Evolutionary conservation across 495 filamentous ascomycete genomes (phyloP), one percentile per base, ranked within the genome.

Genomic region (Rostrohypoxylon terebratum): DNA sequence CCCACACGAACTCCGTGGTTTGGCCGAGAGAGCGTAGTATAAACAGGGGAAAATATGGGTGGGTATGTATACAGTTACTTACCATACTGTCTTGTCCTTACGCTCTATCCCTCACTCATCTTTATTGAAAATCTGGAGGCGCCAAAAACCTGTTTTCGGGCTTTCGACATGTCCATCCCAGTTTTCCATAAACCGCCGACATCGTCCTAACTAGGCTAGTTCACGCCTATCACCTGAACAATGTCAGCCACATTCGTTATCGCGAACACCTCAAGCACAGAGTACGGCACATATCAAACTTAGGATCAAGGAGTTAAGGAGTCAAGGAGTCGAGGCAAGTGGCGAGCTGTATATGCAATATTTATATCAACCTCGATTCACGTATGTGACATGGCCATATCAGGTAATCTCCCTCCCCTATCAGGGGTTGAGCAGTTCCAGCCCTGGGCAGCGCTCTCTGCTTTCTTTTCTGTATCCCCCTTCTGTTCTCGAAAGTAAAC

Each of bases 351-450:
- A 54, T 63, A 53, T 64, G 45, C 42, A 44, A 64, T 70, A 59
- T 59, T 59, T 66, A 65, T 71, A 61, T 66, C 61, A 55, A 40
- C 62, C 68, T 62, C 54, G 62, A 66, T 31, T 55, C 38, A 57
- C 53, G 57, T 71, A 66, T 71, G 55, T 62, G 61, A 62, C 61
- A 64, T 54, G 55, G 38, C 62, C 62, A 62, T 23, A 28, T 51
- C 47, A 55, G 66, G 59, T 63, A 59, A 61, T 57, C 66, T 48
- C 45, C 57, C 47, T 48, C 65, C 65, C 68, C 34, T 66, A 28
- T 31, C 33, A 14, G 68, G 68, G 59, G 60, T 28, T 54, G 61
- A 60, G 60, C 54, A 59, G 60, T 69, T 69, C 67, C 53, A 69
- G 53, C 59, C 61, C 61, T 65, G 54, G 54, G 42, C 34, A 36